A percentile compares a stretch with the other conserved stretches of the same genome.
Evolutionary conservation across 768 basidiomycete species (phyloP).

Genomic region (Boletus pseudopeckii): DNA sequence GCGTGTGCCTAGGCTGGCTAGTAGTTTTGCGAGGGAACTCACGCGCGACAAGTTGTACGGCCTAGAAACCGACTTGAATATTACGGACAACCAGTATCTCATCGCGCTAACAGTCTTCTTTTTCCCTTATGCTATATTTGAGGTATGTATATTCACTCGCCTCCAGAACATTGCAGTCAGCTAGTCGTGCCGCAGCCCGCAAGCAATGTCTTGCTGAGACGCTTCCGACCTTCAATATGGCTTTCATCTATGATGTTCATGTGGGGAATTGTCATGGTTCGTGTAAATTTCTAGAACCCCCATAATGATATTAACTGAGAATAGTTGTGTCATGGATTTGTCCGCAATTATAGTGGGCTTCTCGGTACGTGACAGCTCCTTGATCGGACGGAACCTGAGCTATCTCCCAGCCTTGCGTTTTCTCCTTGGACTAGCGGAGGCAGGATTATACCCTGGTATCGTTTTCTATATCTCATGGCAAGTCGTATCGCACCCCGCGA

Average conservation of each 20-base stretch:
- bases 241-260: conserved; percentile 40
- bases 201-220: conserved; percentile 59
- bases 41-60: conserved; percentile 48
- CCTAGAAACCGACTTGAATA: conserved; percentile 52
- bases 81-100: conserved; percentile 63
- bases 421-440: conserved; percentile 55
- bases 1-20: conserved; percentile 4
- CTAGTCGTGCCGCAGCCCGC: conserved; percentile 41
- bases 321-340: conserved; percentile 62
- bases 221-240: conserved; percentile 66
- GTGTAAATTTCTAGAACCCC: conserved; percentile 1
- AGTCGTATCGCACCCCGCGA: conserved; percentile 2
- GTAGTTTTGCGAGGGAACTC: neutral
- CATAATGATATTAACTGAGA: neutral
- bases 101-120: conserved; percentile 73
- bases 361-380: conserved; percentile 40
- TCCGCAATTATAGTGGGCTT: conserved; percentile 58
- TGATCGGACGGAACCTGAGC: neutral
- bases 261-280: conserved; percentile 43
- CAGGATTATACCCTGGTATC: conserved; percentile 50
- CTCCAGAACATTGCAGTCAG: neutral
- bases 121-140: conserved; percentile 68
- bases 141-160: conserved; percentile 39
- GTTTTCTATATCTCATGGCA: conserved; percentile 63
- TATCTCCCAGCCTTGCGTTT: conserved; percentile 48